Evolutionary conservation across 2,329 filamentous ascomycete genomes (phyloP), one percentile per base, ranked within the genome.

Genomic region (Aspergillus tubingensis): DNA sequence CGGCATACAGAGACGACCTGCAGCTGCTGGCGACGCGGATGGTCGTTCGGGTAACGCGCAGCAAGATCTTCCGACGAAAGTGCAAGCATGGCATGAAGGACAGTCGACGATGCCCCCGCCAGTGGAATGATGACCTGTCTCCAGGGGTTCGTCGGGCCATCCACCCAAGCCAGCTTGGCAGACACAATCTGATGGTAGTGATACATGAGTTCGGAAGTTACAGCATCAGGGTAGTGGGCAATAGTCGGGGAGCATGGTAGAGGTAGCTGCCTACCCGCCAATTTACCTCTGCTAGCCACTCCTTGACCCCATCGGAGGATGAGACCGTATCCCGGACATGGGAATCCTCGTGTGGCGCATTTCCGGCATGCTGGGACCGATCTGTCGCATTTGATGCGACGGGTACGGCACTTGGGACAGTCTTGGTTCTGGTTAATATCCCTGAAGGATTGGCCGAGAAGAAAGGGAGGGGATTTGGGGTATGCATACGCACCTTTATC

Each of bases 301-400:
- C 66, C 69, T 63, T 70, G 61, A 48, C 58, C 63, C 70, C 70
- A 72, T 60, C 63, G 66, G 41, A 69, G 57, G 38, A 62, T 58
- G 13, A 66, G 52, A 3, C 69, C 67, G 54, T 72, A 72, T 1
- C 69, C 69, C 2, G 69, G 69, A 51, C 69, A 72, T 19, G 60
- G 48, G n/a, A 67, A 60, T 36, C 59, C 63, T 8, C 70, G 70
- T n/a, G 67, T 68, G 8, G 56, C 57, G 52, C 69, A 72, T 61
- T 72, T 72, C 15, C 60, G 41, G 55, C 69, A 71, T 21, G 36
- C 52, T 8, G 70, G 69, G 5, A 68, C 58, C 2, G 62, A 63
- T 53, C 70, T 57, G 58, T 71, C 70, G 55, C 70, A 72, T 8
- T 64, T 59, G 39, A 71, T 72, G 17, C 69, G 64, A 27, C 70